Evolutionary conservation across 345 rosid genomes (phyloP).

Genomic region (Brassica rapa): DNA sequence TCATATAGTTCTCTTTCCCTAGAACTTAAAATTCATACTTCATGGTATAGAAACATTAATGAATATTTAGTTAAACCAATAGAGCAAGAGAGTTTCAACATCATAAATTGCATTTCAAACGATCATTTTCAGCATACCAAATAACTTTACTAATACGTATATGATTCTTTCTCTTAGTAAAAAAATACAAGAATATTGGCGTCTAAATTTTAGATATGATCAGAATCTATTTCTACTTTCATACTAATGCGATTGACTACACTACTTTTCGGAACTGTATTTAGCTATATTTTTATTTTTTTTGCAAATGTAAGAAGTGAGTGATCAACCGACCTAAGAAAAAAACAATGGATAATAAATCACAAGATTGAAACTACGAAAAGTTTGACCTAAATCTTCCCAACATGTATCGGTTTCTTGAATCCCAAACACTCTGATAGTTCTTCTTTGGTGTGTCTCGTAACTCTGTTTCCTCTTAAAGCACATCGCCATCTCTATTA

Average conservation of each 20-base stretch:
- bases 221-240: background rate
- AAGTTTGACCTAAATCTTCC: background rate
- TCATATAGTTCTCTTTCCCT: too few species aligned
- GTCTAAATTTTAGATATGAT: background rate
- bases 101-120: background rate
- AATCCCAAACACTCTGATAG: background rate
- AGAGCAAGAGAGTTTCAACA: too few species aligned
- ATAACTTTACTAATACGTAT: background rate
- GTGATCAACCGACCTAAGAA: background rate
- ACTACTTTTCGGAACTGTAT: background rate
- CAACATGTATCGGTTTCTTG: background rate
- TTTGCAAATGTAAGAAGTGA: background rate
- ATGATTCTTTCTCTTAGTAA: background rate
- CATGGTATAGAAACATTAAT: too few species aligned
- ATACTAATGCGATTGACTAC: conserved; percentile 1
- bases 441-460: background rate
- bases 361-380: background rate
- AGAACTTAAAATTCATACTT: too few species aligned
- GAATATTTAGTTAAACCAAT: too few species aligned
- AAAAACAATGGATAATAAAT: background rate
- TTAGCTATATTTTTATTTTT: background rate
- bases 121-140: background rate
- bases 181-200: background rate
- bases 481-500: background rate
- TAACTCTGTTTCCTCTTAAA: background rate